Conservation (phyloP, 2,329 filamentous ascomycete species). For the Trichoderma asperellum region DNA sequence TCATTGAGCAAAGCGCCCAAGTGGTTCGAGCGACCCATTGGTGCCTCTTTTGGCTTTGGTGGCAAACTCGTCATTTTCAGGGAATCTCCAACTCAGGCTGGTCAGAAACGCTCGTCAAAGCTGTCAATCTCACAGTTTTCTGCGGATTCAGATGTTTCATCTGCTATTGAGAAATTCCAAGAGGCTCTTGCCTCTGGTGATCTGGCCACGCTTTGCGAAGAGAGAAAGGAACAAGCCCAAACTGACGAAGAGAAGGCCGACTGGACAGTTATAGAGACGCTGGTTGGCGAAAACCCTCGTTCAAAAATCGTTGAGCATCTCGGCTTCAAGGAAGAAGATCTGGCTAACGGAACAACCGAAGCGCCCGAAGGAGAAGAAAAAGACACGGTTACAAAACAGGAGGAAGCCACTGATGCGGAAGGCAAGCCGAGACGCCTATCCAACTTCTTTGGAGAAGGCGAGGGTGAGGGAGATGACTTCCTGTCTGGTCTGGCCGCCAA, state of each 20-base stretch:
- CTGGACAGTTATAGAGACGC: constrained; percentile 90
- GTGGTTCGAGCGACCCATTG: constrained; percentile 84
- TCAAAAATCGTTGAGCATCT: constrained; percentile 86
- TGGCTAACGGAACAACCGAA: constrained; percentile 52
- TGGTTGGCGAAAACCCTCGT: constrained; percentile 83
- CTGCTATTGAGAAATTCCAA: constrained; percentile 85
- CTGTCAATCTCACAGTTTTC: constrained; percentile 86
- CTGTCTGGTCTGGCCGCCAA: constrained; percentile 81
- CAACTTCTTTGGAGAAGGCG: constrained; percentile 73
- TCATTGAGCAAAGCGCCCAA: constrained; percentile 82
- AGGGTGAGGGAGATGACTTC: constrained; percentile 81
- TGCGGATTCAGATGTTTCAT: constrained; percentile 82
- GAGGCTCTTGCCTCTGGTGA: constrained; percentile 77
- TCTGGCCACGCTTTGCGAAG: constrained; percentile 76
- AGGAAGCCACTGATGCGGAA: constrained; percentile 40
- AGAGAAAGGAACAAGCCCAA: constrained; percentile 73
- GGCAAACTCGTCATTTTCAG: constrained; percentile 84
- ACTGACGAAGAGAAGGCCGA: constrained; percentile 93
- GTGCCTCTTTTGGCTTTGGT: constrained; percentile 92
- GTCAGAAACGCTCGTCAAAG: constrained; percentile 71
- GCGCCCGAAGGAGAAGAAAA: constrained; percentile 35
- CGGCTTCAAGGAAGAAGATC: constrained; percentile 73
- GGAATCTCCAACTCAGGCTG: constrained; percentile 59
- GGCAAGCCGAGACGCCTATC: constrained; percentile 66
- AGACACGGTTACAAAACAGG: constrained; percentile 41